Base-by-base conservation (phyloP, 768 basidiomycete species). In the Saitozyma podzolica region DNA sequence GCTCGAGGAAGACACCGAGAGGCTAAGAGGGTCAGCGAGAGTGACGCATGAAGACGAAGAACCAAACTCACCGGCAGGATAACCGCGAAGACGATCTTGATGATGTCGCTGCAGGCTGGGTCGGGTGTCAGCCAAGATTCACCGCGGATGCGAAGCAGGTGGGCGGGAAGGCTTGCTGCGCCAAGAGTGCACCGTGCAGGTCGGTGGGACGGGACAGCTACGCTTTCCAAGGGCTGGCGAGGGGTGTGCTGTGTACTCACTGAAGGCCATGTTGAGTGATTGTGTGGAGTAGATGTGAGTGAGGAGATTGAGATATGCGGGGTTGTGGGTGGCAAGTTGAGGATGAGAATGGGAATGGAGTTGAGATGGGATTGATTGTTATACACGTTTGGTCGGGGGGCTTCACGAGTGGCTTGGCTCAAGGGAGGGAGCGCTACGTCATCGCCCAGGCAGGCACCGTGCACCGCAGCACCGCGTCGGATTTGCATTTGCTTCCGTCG, bases 1-100 rank as follows among this genome's bases (percentile, higher is more conserved):
- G 84, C 82, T 94, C 91, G 29, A 94, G 81, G 82, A 92, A 92
- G 29, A 95, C 92, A 59, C 88, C 91, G 2, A 95, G 75, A 62
- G 92, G 92, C 9, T 91, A 90, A 13, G 37, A 58, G 40, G 58
- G 58, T 41, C 49, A 53, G 56, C 19, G 45, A 48, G 10, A 41
- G 40, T 43, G n/a, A 11, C 17, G 53, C n/a, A 8, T 8, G 55
- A 40, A 11, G 29, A 29, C 29, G 29, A 2, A 29, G 29, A 29
- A 29, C 5, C 29, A 29, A 19, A 56, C 61, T 37, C 49, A 67
- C 65, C 19, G 72, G 72, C 40, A 74, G 63, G 64, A 74, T 67
- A 63, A 74, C 56, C 45, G 72, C 72, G 42, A 74, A 56, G 45
- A 75, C 56, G 71, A 75, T 75, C 74, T 75, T 75, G 69, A 75